Evolutionary conservation across 2,329 filamentous ascomycete genomes (phyloP).

Genomic region (Alternaria conjuncta): DNA sequence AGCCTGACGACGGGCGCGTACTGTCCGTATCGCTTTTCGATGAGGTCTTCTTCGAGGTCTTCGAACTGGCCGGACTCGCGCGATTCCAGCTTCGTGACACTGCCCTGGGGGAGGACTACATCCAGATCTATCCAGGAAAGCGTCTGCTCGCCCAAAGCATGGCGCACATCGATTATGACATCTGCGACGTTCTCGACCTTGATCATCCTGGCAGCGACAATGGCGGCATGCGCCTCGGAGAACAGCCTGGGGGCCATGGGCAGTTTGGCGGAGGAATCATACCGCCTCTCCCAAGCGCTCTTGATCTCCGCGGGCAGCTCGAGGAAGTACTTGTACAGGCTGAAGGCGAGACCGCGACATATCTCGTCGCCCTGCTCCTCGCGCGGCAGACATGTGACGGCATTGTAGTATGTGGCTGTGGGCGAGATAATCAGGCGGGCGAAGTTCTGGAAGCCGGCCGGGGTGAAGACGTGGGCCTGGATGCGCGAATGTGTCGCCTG

Average conservation of each 20-base stretch:
- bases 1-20: slow-evolving; percentile 79
- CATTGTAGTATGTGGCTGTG: slow-evolving; percentile 87
- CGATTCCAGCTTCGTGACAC: slow-evolving; percentile 59
- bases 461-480: slow-evolving; percentile 89
- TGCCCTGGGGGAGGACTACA: slow-evolving; percentile 79
- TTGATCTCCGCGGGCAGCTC: slow-evolving; percentile 83
- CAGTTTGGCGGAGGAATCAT: slow-evolving; percentile 61
- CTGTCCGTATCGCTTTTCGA: slow-evolving; percentile 75
- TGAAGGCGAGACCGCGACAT: slow-evolving; percentile 88
- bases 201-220: slow-evolving; percentile 84
- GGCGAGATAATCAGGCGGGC: slow-evolving; percentile 91
- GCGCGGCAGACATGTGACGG: slow-evolving; percentile 86
- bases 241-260: slow-evolving; percentile 75
- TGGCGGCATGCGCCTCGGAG: slow-evolving; percentile 89
- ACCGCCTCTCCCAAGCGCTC: slow-evolving; percentile 66
- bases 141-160: slow-evolving; percentile 80
- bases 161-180: slow-evolving; percentile 74
- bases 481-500: slow-evolving; percentile 90
- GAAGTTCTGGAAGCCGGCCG: slow-evolving; percentile 88
- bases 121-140: slow-evolving; percentile 88
- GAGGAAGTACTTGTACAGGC: slow-evolving; percentile 90
- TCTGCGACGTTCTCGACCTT: slow-evolving; percentile 78
- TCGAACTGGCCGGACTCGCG: slow-evolving; percentile 65
- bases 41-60: slow-evolving; percentile 68
- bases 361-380: slow-evolving; percentile 96